These are phyloP conservation scores for Phytophthora capsici DNA, from an alignment of 352 stramenopile genomes.

Conservation along the genomic window DNA sequence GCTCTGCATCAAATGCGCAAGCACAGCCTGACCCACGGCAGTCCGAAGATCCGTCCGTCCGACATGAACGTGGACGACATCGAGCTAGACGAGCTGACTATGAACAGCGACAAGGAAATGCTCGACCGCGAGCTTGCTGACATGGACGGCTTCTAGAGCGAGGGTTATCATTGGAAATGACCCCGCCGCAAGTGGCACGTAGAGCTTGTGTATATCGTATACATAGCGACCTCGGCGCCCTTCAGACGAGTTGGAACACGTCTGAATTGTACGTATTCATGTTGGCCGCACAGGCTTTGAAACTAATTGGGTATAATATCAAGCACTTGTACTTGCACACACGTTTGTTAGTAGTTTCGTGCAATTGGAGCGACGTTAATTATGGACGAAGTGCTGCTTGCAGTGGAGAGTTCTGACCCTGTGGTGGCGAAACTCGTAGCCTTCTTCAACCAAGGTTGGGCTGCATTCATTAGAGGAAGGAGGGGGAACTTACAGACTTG, in stretches of 20 bases:
- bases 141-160: conserved; percentile 52
- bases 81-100: conserved; percentile 57
- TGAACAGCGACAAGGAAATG: conserved; percentile 67
- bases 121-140: conserved; percentile 71
- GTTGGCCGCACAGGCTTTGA: conserved; percentile 26
- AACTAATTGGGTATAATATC: conserved; percentile 52
- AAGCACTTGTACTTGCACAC: conserved; percentile 31
- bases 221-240: not conserved
- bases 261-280: conserved; percentile 31
- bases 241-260: conserved; percentile 7
- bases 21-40: conserved; percentile 70
- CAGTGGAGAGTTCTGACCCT: conserved; percentile 50
- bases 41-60: conserved; percentile 71
- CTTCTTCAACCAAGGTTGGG: conserved; percentile 44
- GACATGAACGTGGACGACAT: conserved; percentile 80
- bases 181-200: not conserved
- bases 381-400: conserved; percentile 56
- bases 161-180: conserved; percentile 39
- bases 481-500: not conserved
- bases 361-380: conserved; percentile 24
- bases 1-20: conserved; percentile 81
- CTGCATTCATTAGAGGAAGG: not conserved
- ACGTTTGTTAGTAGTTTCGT: not conserved
- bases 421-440: conserved; percentile 47
- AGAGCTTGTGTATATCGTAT: conserved; percentile 7